Evolutionary conservation across 495 filamentous ascomycete species (phyloP), one percentile per base, ranked within the genome.

Genomic region (Endocarpon pusillum): DNA sequence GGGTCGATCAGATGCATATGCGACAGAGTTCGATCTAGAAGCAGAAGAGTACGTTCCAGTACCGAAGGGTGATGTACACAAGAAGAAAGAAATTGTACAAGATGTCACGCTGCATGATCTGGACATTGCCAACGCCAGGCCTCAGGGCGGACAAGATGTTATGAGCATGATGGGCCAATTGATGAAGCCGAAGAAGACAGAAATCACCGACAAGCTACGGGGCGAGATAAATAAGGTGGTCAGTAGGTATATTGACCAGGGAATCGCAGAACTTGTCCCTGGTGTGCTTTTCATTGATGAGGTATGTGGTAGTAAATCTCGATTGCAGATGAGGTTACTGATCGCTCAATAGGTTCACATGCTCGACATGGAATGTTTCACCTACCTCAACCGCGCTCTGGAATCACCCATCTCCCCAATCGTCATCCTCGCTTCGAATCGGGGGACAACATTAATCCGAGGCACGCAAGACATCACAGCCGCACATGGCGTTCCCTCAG

Each of bases 111-210:
- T 97, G 37, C 89, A 97, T 47, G 89, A 97, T 45, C 61, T 97
- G 31, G 89, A 97, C 51, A 83, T 94, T 42, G 89, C 89, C 42
- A 97, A 97, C 46, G 81, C 89, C 8, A 67, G 87, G 38, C 91
- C 89, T 9, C 66, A 94, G 63, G 87, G 89, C 21, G 89, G 89
- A 36, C 89, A 97, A 60, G 89, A 97, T 53, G 86, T 97, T 37
- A 94, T 97, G 86, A 91, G 81, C 54, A 94, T 97, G 89, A 94
- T 97, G 84, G 87, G 87, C 40, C 87, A 96, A 51, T 62, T 97
- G 41, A 93, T 92, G 80, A 94, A 94, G 66, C 89, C 89, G 38
- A 89, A 91, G 65, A 93, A 92, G 69, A 96, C 87, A 8, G 87
- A 96, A 51, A 93, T 96, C 43, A 96, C 87, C 21, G 87, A 96